phyloP scores from a whole-genome alignment of 2,329 filamentous ascomycete species.

The Paracoccidioides brasiliensis region DNA sequence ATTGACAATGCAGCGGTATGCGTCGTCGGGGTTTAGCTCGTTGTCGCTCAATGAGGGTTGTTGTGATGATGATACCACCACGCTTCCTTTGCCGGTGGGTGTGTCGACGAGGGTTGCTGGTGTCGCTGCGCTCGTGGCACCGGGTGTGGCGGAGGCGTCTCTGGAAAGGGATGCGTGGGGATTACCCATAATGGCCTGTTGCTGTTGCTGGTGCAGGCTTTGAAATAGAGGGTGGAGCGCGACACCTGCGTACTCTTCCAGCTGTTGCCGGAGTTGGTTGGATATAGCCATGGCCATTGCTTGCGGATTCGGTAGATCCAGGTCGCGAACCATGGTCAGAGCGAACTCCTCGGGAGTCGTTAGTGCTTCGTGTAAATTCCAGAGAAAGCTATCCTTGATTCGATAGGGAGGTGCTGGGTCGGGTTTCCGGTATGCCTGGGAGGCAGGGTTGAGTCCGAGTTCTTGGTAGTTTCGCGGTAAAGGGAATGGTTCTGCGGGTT shows the following conservation, averaged over 20 bases:
- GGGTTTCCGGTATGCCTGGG: conserved; percentile 65
- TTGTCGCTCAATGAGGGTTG: conserved; percentile 47
- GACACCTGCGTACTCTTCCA: conserved; percentile 92
- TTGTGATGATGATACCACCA: conserved; percentile 1
- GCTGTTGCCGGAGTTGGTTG: conserved; percentile 83
- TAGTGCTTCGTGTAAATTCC: conserved; percentile 91
- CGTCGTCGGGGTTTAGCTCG: conserved; percentile 79
- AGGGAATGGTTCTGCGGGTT: conserved; percentile 35
- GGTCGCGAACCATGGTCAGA: conserved; percentile 75
- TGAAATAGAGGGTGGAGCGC: conserved; percentile 89
- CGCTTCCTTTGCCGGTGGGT: conserved; percentile 4
- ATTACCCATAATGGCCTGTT: conserved; percentile 3
- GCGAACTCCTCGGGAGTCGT: conserved; percentile 95
- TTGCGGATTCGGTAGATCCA: conserved; percentile 70
- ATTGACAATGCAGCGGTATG: conserved; percentile 83
- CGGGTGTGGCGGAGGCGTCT: conserved; percentile 25
- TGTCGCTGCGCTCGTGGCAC: conserved; percentile 15
- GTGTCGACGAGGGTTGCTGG: conserved; percentile 16
- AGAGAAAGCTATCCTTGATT: conserved; percentile 88
- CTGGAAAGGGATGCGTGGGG: conserved; percentile 31
- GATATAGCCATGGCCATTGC: conserved; percentile 67
- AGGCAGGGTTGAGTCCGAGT: conserved; percentile 44
- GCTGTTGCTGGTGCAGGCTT: conserved; percentile 17
- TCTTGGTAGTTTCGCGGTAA: conserved; percentile 31
- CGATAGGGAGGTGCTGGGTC: conserved; percentile 75